Conservation (phyloP, 169 alveolate species). For the Toxoplasma gondii region DNA sequence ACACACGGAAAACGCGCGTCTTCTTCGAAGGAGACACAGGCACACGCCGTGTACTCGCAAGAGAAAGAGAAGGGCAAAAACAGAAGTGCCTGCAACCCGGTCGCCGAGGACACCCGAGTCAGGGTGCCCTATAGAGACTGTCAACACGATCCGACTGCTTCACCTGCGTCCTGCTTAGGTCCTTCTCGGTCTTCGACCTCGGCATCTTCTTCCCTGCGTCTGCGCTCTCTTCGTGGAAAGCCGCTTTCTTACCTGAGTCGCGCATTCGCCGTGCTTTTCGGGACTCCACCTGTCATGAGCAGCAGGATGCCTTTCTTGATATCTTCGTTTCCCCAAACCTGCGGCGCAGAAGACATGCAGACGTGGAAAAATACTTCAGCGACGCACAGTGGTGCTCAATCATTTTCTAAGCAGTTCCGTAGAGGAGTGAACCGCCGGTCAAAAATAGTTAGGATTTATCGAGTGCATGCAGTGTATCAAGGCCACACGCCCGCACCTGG, state of each 20-base stretch:
- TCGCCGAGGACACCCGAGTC: too few species aligned
- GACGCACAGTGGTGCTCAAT: too few species aligned
- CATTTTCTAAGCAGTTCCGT: not conserved
- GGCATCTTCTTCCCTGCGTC: not conserved
- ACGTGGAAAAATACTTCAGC: not conserved
- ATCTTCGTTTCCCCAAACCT: slow-evolving; percentile 95
- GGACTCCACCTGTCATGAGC: slow-evolving; percentile 97
- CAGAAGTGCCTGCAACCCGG: not conserved
- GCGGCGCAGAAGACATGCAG: not conserved
- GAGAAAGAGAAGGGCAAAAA: not conserved
- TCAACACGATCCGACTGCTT: too few species aligned
- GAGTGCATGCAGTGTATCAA: too few species aligned
- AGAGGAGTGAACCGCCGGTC: not conserved
- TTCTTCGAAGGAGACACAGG: not conserved
- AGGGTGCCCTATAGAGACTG: too few species aligned
- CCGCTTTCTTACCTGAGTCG: slow-evolving; percentile 74
- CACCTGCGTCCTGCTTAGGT: too few species aligned
- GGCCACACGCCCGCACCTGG: too few species aligned
- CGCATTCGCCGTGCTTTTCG: slow-evolving; percentile 92
- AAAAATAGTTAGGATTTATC: too few species aligned
- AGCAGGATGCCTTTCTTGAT: slow-evolving; percentile 96
- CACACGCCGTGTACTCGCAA: not conserved
- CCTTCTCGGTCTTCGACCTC: not conserved
- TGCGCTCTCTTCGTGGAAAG: not conserved
- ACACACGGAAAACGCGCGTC: slow-evolving; percentile 72